These are phyloP conservation scores for Yueomyces sinensis DNA, from an alignment of 805 yeast genomes.

Conservation along the genomic window DNA sequence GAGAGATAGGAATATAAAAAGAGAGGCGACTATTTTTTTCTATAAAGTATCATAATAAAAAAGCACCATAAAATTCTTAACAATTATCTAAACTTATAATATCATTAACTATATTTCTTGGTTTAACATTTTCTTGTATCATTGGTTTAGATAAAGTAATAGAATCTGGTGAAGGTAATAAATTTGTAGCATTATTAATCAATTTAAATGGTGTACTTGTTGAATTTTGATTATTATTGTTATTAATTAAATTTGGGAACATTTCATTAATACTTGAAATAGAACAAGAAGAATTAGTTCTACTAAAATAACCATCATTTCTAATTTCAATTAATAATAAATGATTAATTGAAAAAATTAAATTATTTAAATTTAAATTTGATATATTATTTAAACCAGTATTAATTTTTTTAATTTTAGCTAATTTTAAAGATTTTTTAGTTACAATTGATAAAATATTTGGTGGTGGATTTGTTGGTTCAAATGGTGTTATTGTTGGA, in stretches of 20 bases:
- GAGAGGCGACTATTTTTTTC: no score
- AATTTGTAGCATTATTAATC: neutral
- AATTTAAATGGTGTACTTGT: neutral
- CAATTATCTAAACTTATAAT: no score
- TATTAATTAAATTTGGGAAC: slow-evolving; percentile 3
- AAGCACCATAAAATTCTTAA: no score
- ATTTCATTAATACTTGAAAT: slow-evolving; percentile 4
- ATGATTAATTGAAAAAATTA: slow-evolving; percentile 22
- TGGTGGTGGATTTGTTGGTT: slow-evolving; percentile 50
- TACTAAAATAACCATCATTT: slow-evolving; percentile 17
- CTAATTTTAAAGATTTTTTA: slow-evolving; percentile 34
- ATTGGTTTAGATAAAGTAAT: no score
- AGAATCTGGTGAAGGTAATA: no score
- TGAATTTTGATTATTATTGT: neutral
- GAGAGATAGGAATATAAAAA: no score
- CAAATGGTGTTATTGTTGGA: slow-evolving; percentile 59
- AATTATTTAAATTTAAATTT: slow-evolving; percentile 22
- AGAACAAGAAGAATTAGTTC: slow-evolving; percentile 17
- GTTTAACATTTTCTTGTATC: no score
- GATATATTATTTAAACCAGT: slow-evolving; percentile 20
- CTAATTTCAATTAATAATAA: slow-evolving; percentile 22
- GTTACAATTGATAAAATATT: slow-evolving; percentile 52
- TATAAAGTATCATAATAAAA: no score
- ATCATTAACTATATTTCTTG: no score
- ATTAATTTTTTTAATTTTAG: slow-evolving; percentile 22